Evolutionary conservation across 2,329 filamentous ascomycete genomes (phyloP), one percentile per base, ranked within the genome.

Genomic region (Fusarium succisae): DNA sequence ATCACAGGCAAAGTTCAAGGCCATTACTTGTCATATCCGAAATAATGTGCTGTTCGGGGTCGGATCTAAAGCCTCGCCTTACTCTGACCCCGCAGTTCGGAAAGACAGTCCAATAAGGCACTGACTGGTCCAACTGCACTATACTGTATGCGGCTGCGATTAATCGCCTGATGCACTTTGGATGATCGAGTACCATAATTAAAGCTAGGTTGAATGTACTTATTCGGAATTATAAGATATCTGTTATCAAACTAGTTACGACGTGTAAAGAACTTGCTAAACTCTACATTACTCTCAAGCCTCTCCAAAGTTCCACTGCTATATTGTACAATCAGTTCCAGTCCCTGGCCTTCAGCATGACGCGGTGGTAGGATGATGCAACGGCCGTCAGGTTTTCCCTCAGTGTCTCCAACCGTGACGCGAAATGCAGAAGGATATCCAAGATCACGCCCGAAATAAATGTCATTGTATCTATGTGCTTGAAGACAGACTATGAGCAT

Each of bases 401-500:
- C 65, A 32, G 65, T 68, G 8, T 68, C 61, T 14, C 65, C 65
- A 20, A 68, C 53, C 1, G 65, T 68, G 3, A 57, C 38, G 0
- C 65, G 41, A 37, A 57, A 45, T 6, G 65, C 65, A 17, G 44
- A 48, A 8, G 65, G 53, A 22, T 59, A 65, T 1, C 54, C 35
- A n/a, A 68, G 44, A 6, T 53, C 28, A 37, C 26, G 35, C 2
- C 65, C 65, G 13, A 68, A 68, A 39, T 58, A 51, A 28, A 65
- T 65, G 11, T 65, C 65, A 10, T 68, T 65, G 3, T 53, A 68
- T 18, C 17, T 32, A 13, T 68, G 65, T 5, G 43, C 35, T 38
- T 68, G 65, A 3, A 68, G 24, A 37, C 65, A 68, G 45, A 68
- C 65, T n/a, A 68, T 68, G 6, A 68, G 65, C 60, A 68, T 65